Evolutionary conservation across 1,139 yeast genomes (phyloP), one percentile per base, ranked within the genome.

Genomic region (Pichia sp.): DNA sequence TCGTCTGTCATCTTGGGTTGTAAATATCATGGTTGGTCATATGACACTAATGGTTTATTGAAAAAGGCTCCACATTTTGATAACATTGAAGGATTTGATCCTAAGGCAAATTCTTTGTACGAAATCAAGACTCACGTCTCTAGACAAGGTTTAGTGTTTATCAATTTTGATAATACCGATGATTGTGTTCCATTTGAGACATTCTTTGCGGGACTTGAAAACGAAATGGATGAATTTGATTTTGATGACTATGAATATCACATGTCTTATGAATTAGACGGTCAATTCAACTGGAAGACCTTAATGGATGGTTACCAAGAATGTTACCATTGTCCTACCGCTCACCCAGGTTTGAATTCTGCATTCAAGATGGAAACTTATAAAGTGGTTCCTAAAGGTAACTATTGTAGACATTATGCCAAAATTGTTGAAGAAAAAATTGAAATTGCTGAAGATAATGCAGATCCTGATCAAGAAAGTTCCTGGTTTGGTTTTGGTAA

Each of bases 261-360:
- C 60, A 76, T 77, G 81, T 73, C 79, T n/a, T 77, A 77, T 53
- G 81, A 77, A 57, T 66, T 77, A 42, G 80, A 76, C 52, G 83
- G 82, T 44, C 65, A 73, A 53, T 77, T 77, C 62, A 77, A 77
- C 61, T 77, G 83, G 83, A 77, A 77, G 56, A 77, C 83, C 3
- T 67, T 77, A 50, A 76, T 77, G 81, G 83, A 77, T 55, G 83
- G 83, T 3, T 77, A 77, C 61, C 81, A 77, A 61, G 83, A 77
- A 60, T 77, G 83, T 52, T 77, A 77, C 61, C 83, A 77, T 57
- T 77, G 83, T 59, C 82, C 82, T 36, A 77, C 81, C 27, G 81
- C 81, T 1, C 83, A 77, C 54, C 82, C 81, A 3, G 81, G 81
- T 7, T 65, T 77, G 49, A 68, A 70, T 45, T 59, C 72, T 35